Evolutionary conservation across 768 basidiomycete species (phyloP), one percentile per base, ranked within the genome.

Genomic region (Pulveroboletus ravenelii): DNA sequence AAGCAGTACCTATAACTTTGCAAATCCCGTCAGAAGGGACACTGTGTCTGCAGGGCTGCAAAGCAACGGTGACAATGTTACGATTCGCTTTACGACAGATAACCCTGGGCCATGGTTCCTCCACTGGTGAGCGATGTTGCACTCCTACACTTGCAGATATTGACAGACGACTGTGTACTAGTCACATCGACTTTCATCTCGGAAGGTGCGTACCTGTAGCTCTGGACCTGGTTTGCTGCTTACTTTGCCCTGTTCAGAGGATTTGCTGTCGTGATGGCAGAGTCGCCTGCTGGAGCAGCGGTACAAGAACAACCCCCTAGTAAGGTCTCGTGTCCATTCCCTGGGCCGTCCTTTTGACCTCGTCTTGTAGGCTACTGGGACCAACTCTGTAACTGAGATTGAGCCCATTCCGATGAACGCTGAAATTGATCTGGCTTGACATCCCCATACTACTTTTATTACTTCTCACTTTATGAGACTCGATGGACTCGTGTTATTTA

Each of bases 21-120:
- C 18, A 8, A 82, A 84, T 57, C 82, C 82, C 0, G 71, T 77
- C 51, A 68, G 69, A 47, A 69, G 80, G 41, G 81, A 85, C 58
- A 78, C 75, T 1, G 70, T 80, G 9, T 55, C 57, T 13, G 34
- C 46, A 27, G 25, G 25, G 6, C 3, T 23, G 14, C 59, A 39
- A 58, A 61, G 15, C 67, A 70, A 54, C 64, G 64, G 45, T 66
- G 58, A 66, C 43, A 64, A 63, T 10, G 72, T 78, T 13, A 78
- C 78, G 0, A 72, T 88, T 27, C 77, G 84, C 9, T 87, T 84
- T 70, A 62, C 59, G 15, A 82, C 84, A 0, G 78, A 87, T 62
- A 87, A 87, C 25, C 25, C 25, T 27, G 25, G 25, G 25, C 25
- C 25, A 27, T 27, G 25, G 25, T 27, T 27, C 25, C 62, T 74